phyloP scores from a whole-genome alignment of 2,329 filamentous ascomycete species.

The Penicillium sp. region DNA sequence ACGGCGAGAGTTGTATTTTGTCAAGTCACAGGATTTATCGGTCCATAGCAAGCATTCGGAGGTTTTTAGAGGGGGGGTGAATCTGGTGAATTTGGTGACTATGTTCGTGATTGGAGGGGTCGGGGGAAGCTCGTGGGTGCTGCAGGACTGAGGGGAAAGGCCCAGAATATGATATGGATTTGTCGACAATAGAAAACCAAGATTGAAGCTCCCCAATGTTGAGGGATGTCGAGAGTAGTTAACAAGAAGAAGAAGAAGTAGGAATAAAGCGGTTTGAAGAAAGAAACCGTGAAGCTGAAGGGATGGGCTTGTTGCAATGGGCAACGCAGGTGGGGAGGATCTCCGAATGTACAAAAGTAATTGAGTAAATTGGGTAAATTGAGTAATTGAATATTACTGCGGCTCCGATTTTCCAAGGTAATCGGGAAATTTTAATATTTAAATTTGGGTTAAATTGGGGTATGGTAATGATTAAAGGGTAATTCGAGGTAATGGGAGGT shows the following conservation, averaged over 20 bases:
- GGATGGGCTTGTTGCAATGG: slow-evolving; percentile 45
- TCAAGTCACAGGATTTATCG: slow-evolving; percentile 25
- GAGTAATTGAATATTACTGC: slow-evolving; percentile 12
- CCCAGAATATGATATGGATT: not conserved
- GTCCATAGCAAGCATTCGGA: slow-evolving; percentile 29
- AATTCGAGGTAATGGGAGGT: not conserved
- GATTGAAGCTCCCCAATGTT: not conserved
- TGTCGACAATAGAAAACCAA: slow-evolving; percentile 9
- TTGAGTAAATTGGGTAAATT: no score
- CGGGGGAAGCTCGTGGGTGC: slow-evolving; percentile 24
- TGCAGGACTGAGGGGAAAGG: slow-evolving; percentile 10
- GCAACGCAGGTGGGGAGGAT: slow-evolving; percentile 45
- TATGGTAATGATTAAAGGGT: no score
- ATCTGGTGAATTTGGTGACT: not conserved
- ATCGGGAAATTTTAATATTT: slow-evolving; percentile 5
- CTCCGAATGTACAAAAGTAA: slow-evolving; percentile 18
- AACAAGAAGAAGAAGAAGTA: slow-evolving; percentile 22
- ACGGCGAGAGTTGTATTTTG: slow-evolving; percentile 24
- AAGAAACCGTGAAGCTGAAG: slow-evolving; percentile 40
- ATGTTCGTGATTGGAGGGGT: slow-evolving; percentile 21
- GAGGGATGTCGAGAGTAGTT: slow-evolving; percentile 26
- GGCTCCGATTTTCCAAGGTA: slow-evolving; percentile 1
- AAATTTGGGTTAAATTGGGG: no score
- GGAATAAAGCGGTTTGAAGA: slow-evolving; percentile 31
- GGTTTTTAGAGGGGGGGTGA: not conserved